Conservation (phyloP, 441 rosid species). For the Populus tomentosa region DNA sequence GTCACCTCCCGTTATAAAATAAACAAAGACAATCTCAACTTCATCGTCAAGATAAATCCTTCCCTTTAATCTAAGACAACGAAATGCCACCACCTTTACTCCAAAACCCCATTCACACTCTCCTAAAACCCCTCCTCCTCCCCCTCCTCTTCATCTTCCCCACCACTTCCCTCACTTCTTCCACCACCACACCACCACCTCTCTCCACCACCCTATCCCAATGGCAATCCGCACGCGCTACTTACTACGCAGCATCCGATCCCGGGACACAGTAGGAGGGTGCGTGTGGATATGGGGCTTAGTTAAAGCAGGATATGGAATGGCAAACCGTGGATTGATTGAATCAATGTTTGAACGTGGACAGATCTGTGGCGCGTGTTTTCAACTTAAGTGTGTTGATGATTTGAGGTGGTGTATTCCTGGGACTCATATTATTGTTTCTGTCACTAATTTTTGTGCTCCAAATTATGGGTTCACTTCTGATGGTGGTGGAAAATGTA, state of each 20-base stretch:
- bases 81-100: background rate
- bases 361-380: constrained; percentile 98
- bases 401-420: constrained; percentile 92
- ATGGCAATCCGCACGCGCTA: constrained; percentile 86
- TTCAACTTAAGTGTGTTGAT: constrained; percentile 73
- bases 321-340: constrained; percentile 76
- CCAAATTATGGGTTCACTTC: constrained; percentile 83
- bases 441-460: constrained; percentile 89
- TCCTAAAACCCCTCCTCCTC: background rate
- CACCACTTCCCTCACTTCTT: constrained; percentile 40
- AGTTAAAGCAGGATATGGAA: constrained; percentile 75
- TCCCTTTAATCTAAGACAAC: background rate
- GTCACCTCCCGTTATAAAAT: background rate
- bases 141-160: constrained; percentile 12
- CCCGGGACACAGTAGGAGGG: constrained; percentile 86
- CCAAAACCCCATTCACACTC: constrained; percentile 15
- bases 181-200: constrained; percentile 36
- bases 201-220: constrained; percentile 38
- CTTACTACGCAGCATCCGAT: constrained; percentile 84
- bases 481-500: constrained; percentile 86
- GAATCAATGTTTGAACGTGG: constrained; percentile 78
- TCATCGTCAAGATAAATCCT: background rate
- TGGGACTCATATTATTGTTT: constrained; percentile 71
- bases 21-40: background rate
- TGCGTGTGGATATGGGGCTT: constrained; percentile 95